phyloP scores from a whole-genome alignment of 495 filamentous ascomycete genomes.

The Penicillium soppii region DNA sequence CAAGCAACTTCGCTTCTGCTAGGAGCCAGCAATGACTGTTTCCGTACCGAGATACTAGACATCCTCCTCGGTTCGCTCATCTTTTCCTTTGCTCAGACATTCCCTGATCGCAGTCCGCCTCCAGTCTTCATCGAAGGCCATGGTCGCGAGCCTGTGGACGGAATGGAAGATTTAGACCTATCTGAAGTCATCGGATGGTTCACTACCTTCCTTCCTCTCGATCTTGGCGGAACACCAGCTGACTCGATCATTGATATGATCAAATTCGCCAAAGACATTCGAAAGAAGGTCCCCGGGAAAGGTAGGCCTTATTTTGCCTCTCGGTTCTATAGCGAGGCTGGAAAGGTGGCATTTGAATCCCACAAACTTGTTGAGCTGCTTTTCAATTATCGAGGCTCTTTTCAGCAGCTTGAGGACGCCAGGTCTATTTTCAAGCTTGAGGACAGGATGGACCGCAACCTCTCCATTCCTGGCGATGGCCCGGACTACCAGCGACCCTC shows the following conservation, averaged over 20 bases:
- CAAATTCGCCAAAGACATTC: slow-evolving; percentile 8
- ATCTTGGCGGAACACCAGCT: background rate
- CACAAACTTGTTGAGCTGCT: slow-evolving; percentile 58
- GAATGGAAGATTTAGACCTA: slow-evolving; percentile 8
- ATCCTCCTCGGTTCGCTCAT: background rate
- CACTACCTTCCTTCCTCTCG: background rate
- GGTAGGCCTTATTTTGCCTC: slow-evolving; percentile 27
- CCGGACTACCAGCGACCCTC: background rate
- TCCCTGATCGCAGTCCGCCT: slow-evolving; percentile 42
- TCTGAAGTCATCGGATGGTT: background rate
- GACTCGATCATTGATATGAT: background rate
- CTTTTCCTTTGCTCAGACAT: slow-evolving; percentile 45
- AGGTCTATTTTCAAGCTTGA: slow-evolving; percentile 30
- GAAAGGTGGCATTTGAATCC: slow-evolving; percentile 15
- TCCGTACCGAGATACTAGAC: background rate
- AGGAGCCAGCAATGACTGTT: background rate
- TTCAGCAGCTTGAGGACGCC: slow-evolving; percentile 47
- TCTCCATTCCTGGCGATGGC: background rate
- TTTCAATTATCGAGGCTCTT: slow-evolving; percentile 57
- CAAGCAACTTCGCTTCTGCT: background rate
- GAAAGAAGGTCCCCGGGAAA: slow-evolving; percentile 20
- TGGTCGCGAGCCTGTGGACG: slow-evolving; percentile 33
- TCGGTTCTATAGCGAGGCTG: slow-evolving; percentile 3
- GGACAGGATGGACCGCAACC: slow-evolving; percentile 17
- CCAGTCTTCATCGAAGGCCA: slow-evolving; percentile 35